phyloP scores from a whole-genome alignment of 768 basidiomycete species.

The Exidia glandulosa region DNA sequence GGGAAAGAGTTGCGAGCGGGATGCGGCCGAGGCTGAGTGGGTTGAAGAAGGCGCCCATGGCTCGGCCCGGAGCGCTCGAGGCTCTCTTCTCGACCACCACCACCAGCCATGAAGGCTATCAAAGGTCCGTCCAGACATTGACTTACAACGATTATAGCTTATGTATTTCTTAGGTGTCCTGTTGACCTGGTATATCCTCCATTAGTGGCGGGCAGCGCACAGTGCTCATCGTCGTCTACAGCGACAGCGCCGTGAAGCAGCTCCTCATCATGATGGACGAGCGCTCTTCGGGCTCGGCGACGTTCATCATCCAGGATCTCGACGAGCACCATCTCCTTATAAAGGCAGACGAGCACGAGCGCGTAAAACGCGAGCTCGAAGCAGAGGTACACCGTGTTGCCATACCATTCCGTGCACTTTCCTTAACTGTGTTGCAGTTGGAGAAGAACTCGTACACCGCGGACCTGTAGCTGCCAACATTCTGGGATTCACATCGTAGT shows the following conservation, averaged over 20 bases:
- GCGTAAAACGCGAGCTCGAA: conserved; percentile 62
- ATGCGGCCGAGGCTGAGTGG: background rate
- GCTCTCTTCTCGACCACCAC: conserved; percentile 1
- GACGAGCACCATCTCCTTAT: conserved; percentile 78
- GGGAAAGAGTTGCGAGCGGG: background rate
- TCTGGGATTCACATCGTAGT: no score
- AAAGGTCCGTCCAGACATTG: conserved; percentile 32
- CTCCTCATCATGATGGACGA: conserved; percentile 78
- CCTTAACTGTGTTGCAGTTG: conserved; percentile 31
- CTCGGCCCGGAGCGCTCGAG: background rate
- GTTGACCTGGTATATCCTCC: conserved; percentile 46
- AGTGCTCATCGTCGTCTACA: conserved; percentile 16
- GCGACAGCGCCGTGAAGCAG: conserved; percentile 85
- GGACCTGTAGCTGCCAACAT: no score
- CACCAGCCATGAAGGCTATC: conserved; percentile 44
- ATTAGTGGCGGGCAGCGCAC: background rate
- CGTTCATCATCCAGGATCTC: conserved; percentile 77
- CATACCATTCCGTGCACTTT: background rate
- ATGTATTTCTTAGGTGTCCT: conserved; percentile 38
- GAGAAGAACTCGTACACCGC: conserved; percentile 79
- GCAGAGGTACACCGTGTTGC: conserved; percentile 43
- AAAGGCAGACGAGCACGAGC: conserved; percentile 70
- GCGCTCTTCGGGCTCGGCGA: conserved; percentile 32
- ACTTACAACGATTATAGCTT: background rate
- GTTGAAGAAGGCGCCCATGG: background rate